These are phyloP conservation scores for Scheffersomyces quercinus DNA, from an alignment of 1,139 yeast species.

Conservation along the genomic window DNA sequence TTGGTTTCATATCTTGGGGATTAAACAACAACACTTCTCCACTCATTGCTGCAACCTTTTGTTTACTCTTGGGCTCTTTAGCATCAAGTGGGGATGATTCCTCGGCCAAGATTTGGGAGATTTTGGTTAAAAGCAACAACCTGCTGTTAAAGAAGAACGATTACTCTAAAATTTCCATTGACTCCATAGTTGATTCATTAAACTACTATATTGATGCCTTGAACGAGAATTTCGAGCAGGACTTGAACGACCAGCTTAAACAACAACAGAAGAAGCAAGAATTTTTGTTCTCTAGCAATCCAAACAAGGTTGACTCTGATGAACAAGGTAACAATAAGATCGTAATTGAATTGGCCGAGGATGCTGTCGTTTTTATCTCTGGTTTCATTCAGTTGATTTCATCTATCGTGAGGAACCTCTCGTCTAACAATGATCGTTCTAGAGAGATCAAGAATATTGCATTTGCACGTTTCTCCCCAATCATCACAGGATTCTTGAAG, in stretches of 20 bases:
- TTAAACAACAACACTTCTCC: conserved; percentile 77
- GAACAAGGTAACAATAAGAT: conserved; percentile 22
- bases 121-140: conserved; percentile 32
- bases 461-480: conserved; percentile 37
- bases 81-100: conserved; percentile 62
- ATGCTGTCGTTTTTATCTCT: conserved; percentile 72
- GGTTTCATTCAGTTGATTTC: conserved; percentile 59
- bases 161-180: conserved; percentile 56
- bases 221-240: conserved; percentile 41
- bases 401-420: conserved; percentile 33
- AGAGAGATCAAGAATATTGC: conserved; percentile 30
- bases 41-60: conserved; percentile 78
- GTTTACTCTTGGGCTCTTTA: conserved; percentile 75
- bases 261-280: conserved; percentile 41
- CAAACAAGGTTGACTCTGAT: conserved; percentile 13
- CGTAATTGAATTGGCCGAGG: conserved; percentile 69
- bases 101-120: conserved; percentile 41
- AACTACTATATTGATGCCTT: conserved; percentile 57
- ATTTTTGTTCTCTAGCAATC: conserved; percentile 28
- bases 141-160: conserved; percentile 36
- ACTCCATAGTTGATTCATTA: conserved; percentile 56
- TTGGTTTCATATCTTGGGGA: conserved; percentile 89
- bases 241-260: conserved; percentile 31
- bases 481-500: conserved; percentile 37
- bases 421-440: conserved; percentile 24